Evolutionary conservation across 345 rosid species (phyloP).

Genomic region (Bretschneidera sinensis): DNA sequence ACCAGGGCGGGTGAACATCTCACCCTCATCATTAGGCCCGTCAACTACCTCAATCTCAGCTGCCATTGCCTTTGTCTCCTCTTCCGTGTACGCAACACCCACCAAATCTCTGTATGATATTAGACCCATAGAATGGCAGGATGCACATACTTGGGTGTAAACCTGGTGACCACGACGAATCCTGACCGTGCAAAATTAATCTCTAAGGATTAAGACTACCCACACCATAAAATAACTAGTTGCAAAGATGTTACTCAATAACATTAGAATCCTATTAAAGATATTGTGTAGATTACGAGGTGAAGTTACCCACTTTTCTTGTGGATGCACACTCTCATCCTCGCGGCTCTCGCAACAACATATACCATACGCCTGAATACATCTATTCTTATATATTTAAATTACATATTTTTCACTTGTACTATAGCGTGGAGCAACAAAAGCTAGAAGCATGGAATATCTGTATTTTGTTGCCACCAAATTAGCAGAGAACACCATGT

Average conservation of each 20-base stretch:
- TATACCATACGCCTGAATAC: too few species aligned
- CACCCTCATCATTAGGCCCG: conserved; percentile 99
- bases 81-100: conserved; percentile 98
- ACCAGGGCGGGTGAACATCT: conserved; percentile 97
- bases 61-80: conserved; percentile 97
- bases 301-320: background rate
- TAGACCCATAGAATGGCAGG: conserved; percentile 98
- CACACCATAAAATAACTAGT: background rate
- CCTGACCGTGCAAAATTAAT: conserved; percentile 51
- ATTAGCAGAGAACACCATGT: too few species aligned
- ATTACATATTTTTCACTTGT: too few species aligned
- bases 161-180: conserved; percentile 99
- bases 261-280: too few species aligned
- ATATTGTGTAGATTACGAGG: background rate
- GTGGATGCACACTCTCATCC: too few species aligned
- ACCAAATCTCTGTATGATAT: conserved; percentile 91
- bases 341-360: too few species aligned
- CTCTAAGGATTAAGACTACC: conserved; percentile 5
- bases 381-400: too few species aligned
- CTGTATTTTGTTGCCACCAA: too few species aligned
- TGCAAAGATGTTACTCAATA: background rate
- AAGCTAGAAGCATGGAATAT: too few species aligned
- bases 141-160: conserved; percentile 96
- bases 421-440: too few species aligned
- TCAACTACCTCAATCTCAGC: conserved; percentile 98